A percentile compares a stretch with the other conserved stretches of the same genome.
Evolutionary conservation across 2,329 filamentous ascomycete genomes (phyloP).

Genomic region (Lachnellula subtilissima): DNA sequence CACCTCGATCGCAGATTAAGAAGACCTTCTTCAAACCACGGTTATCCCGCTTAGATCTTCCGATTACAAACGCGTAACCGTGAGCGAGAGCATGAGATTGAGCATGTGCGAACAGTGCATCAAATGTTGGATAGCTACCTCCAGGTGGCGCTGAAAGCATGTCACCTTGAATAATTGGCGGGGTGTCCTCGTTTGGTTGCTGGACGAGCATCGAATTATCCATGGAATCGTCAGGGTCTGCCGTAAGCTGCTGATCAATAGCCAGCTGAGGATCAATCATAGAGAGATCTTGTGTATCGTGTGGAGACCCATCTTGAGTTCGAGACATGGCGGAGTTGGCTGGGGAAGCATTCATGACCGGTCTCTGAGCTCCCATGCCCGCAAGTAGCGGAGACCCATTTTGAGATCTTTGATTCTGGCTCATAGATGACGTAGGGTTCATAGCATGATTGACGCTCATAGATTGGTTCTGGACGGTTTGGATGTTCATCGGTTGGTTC

Average conservation of each 20-base stretch:
- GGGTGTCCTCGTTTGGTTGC: slow-evolving; percentile 3
- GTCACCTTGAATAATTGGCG: slow-evolving; percentile 23
- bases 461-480: slow-evolving; percentile 12
- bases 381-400: slow-evolving; percentile 27
- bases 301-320: slow-evolving; percentile 23
- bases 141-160: slow-evolving; percentile 47
- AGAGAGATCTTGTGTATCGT: slow-evolving; percentile 27
- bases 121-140: slow-evolving; percentile 59
- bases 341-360: slow-evolving; percentile 25
- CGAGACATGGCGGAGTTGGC: slow-evolving; percentile 21
- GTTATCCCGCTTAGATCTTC: slow-evolving; percentile 59
- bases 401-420: slow-evolving; percentile 25
- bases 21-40: slow-evolving; percentile 63
- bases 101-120: slow-evolving; percentile 60
- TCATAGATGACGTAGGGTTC: slow-evolving; percentile 21
- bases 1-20: slow-evolving; percentile 62
- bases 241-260: slow-evolving; percentile 26
- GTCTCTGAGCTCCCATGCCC: slow-evolving; percentile 19
- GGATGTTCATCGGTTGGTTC: slow-evolving; percentile 15
- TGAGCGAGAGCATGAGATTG: slow-evolving; percentile 62
- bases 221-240: slow-evolving; percentile 16
- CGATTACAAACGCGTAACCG: slow-evolving; percentile 64
- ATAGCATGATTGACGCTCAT: slow-evolving; percentile 31
- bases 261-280: slow-evolving; percentile 32
- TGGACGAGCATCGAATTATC: slow-evolving; percentile 17